Base-by-base conservation (phyloP, 83 land plant genomes). In the Picea mariana region DNA sequence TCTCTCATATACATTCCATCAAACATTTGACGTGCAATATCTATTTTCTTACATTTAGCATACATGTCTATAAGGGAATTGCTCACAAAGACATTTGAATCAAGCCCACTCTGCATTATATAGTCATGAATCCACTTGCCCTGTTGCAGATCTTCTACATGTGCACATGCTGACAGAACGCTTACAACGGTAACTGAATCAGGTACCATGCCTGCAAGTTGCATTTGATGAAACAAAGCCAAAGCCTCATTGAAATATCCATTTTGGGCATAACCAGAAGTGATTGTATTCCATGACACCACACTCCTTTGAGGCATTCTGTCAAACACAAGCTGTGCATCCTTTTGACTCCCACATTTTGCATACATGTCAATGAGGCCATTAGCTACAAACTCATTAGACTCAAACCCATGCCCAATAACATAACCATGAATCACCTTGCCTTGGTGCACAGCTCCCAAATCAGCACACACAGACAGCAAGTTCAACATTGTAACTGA, bases 301-400 rank as follows among this genome's bases (percentile, higher is more conserved):
- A n/a, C n/a, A n/a, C n/a, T n/a, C n/a, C n/a, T n/a, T n/a, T n/a
- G n/a, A n/a, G n/a, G n/a, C n/a, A n/a, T n/a, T n/a, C n/a, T n/a
- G n/a, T n/a, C n/a, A n/a, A n/a, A n/a, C n/a, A 81, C 52, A 6
- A 59, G 38, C 61, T 83, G 89, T 11, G 91, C 75, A 18, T 83
- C 80, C 60, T 62, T 26, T 78, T 83, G 75, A 72, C 79, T 81
- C 13, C 89, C 89, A 87, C 87, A 83, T 83, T 83, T 90, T 31
- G 82, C 72, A 55, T 87, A 90, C 91, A 90, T 90, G 17, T 81
- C 84, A 18, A 87, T 62, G 24, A 90, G 59, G 18, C 86, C 47
- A 82, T 83, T 88, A 52, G 77, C 79, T 0, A 84, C 62, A 24
- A 66, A 84, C 0, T 77, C 20, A 58, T 84, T 40, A 4, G 66